A percentile compares a stretch with the other conserved stretches of the same genome.
Evolutionary conservation across 805 yeast species (phyloP).

Genomic region (Candida quercuum): DNA sequence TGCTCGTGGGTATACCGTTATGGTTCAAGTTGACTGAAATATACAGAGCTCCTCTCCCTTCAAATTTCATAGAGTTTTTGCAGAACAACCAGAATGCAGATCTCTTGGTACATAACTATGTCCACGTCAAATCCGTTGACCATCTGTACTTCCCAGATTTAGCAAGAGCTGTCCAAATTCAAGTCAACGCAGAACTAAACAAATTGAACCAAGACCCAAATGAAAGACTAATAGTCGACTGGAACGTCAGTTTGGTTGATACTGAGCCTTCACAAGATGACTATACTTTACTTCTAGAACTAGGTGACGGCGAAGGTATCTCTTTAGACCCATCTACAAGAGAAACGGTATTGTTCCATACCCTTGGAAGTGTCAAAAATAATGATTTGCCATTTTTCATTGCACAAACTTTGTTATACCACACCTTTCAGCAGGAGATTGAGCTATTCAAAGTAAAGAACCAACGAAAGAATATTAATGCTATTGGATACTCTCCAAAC

Average conservation of each 20-base stretch:
- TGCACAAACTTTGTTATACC: slow-evolving; percentile 45
- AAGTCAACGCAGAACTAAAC: slow-evolving; percentile 38
- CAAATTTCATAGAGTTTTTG: slow-evolving; percentile 29
- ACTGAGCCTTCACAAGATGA: slow-evolving; percentile 21
- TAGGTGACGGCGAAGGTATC: slow-evolving; percentile 38
- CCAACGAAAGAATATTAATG: slow-evolving; percentile 20
- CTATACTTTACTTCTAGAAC: slow-evolving; percentile 32
- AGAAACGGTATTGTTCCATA: slow-evolving; percentile 36
- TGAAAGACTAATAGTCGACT: slow-evolving; percentile 24
- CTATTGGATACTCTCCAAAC: slow-evolving; percentile 43
- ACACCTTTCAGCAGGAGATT: slow-evolving; percentile 39
- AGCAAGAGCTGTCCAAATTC: slow-evolving; percentile 45
- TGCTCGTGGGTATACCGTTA: slow-evolving; percentile 33
- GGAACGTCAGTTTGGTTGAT: slow-evolving; percentile 28
- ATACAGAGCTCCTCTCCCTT: slow-evolving; percentile 35
- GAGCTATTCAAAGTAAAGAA: slow-evolving; percentile 19
- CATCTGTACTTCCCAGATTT: slow-evolving; percentile 64
- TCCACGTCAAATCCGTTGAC: slow-evolving; percentile 32
- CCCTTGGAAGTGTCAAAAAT: slow-evolving; percentile 38
- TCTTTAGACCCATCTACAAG: slow-evolving; percentile 36
- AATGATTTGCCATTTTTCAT: slow-evolving; percentile 62
- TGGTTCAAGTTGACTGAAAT: slow-evolving; percentile 38
- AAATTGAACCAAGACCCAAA: slow-evolving; percentile 12
- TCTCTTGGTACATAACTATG: slow-evolving; percentile 37
- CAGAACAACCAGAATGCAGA: slow-evolving; percentile 37